These are phyloP conservation scores for Nicotiana obtusifolia DNA, from an alignment of 257 asterid genomes.

Conservation along the genomic window DNA sequence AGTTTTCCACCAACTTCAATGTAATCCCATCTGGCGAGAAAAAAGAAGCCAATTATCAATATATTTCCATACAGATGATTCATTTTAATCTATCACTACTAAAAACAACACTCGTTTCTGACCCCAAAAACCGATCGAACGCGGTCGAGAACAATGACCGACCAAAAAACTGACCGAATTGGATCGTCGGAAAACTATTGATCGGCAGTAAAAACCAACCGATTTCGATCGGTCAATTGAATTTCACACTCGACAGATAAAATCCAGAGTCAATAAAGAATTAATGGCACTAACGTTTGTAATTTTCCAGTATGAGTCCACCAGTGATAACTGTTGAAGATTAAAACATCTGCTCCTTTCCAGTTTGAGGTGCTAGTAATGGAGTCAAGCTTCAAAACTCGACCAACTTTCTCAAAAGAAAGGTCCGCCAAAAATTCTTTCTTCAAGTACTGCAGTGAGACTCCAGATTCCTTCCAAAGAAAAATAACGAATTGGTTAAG, in stretches of 20 bases:
- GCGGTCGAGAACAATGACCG: too few relatives aligned
- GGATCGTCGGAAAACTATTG: too few relatives aligned
- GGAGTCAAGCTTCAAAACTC: slow-evolving; percentile 46
- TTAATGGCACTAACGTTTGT: slow-evolving; percentile 24
- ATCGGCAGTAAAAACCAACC: too few relatives aligned
- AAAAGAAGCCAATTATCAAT: not conserved
- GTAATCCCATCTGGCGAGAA: slow-evolving; percentile 51
- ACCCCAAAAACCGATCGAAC: too few relatives aligned
- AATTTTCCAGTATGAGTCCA: slow-evolving; percentile 55
- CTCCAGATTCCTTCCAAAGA: slow-evolving; percentile 31
- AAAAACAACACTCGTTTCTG: too few relatives aligned
- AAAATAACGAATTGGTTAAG: not conserved
- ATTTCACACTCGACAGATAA: too few relatives aligned
- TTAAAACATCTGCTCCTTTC: slow-evolving; percentile 37
- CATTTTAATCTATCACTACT: too few relatives aligned
- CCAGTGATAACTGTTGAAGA: slow-evolving; percentile 73
- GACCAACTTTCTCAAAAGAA: slow-evolving; percentile 21
- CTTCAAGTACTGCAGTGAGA: slow-evolving; percentile 31
- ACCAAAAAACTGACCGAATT: too few relatives aligned
- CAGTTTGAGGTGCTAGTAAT: slow-evolving; percentile 29
- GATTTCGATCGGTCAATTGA: too few relatives aligned
- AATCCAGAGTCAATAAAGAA: not conserved
- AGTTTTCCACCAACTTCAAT: slow-evolving; percentile 36
- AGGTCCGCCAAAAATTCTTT: slow-evolving; percentile 56
- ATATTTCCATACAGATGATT: not conserved